Evolutionary conservation across 257 asterid species (phyloP), one percentile per base, ranked within the genome.

Genomic region (Solanum rostratum): DNA sequence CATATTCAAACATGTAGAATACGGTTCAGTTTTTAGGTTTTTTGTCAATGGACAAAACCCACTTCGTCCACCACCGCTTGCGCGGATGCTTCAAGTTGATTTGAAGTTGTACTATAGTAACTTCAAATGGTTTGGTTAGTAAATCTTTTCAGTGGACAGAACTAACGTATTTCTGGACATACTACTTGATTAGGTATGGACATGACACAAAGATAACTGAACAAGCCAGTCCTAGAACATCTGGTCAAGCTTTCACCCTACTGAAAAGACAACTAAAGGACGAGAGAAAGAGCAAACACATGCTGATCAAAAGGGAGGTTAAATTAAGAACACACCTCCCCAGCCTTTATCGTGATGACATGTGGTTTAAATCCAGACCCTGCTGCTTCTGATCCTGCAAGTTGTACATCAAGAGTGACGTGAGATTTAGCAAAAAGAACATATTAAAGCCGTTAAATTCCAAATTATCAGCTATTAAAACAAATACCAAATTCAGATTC

Each of bases 271-370:
- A 74, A 71, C 3, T 43, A 3, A 43, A 71, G 33, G 16, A 71
- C n/a, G 22, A 41, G 52, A 43, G 52, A 70, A 41, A 70, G 30
- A n/a, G 27, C 54, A 70, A 71, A 22, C 41, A 14, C 41, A 24
- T 74, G 81, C 81, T 22, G 27, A 78, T 43, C 19, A 71, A 68
- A 33, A 37, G 74, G 41, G 57, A 74, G 83, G 20, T 37, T 19
- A 49, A 59, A 60, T 19, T 49, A 59, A 84, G 84, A 43, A 59
- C 49, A 60, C 15, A 84, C 87, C 87, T 84, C 80, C 66, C 87
- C 87, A 78, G 87, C 69, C 43, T 84, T 63, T 60, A 84, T 79
- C 15, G 84, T 62, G 78, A 84, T 52, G 50, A 84, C 84, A 13
- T 78, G 84, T 14, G 69, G 84, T 78, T 45, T 76, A 63, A 78